phyloP scores from a whole-genome alignment of 345 rosid genomes.

The Geranium rotundifolium region DNA sequence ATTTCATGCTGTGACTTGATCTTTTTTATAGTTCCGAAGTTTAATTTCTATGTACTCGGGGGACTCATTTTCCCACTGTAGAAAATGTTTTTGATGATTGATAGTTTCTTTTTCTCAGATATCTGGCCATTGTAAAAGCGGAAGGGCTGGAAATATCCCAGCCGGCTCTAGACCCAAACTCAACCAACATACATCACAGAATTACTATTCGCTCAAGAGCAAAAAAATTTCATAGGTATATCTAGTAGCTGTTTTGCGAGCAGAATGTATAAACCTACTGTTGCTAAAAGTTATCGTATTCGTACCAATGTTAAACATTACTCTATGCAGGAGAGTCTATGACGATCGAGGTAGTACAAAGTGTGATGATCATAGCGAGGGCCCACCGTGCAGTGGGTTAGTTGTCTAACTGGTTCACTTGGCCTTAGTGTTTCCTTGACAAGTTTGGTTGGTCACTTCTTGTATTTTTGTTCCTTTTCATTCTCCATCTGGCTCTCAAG shows the following conservation, averaged over 20 bases:
- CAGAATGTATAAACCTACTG: neutral
- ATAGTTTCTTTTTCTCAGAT: conserved; percentile 28
- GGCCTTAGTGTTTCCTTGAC: neutral
- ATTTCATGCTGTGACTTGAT: neutral
- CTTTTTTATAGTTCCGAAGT: conserved; percentile 1
- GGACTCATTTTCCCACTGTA: too few relatives aligned
- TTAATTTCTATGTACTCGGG: neutral
- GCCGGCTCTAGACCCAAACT: conserved; percentile 91
- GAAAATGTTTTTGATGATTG: neutral
- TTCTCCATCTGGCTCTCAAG: too few relatives aligned
- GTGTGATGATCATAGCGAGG: conserved; percentile 75
- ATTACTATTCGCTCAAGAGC: conserved; percentile 78
- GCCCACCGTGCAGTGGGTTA: conserved; percentile 99
- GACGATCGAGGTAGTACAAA: conserved; percentile 72
- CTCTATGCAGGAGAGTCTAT: conserved; percentile 65
- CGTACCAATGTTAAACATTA: neutral
- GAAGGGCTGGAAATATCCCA: conserved; percentile 95
- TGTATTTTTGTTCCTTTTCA: too few relatives aligned
- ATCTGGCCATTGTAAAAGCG: conserved; percentile 54
- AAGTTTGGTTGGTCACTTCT: neutral
- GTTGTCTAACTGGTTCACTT: neutral
- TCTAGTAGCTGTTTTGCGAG: conserved; percentile 1
- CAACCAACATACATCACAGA: conserved; percentile 90
- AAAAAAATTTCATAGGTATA: conserved; percentile 65
- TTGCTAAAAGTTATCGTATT: neutral